These are phyloP conservation scores for Cyberlindnera subsufficiens DNA, from an alignment of 805 yeast species.

Conservation along the genomic window DNA sequence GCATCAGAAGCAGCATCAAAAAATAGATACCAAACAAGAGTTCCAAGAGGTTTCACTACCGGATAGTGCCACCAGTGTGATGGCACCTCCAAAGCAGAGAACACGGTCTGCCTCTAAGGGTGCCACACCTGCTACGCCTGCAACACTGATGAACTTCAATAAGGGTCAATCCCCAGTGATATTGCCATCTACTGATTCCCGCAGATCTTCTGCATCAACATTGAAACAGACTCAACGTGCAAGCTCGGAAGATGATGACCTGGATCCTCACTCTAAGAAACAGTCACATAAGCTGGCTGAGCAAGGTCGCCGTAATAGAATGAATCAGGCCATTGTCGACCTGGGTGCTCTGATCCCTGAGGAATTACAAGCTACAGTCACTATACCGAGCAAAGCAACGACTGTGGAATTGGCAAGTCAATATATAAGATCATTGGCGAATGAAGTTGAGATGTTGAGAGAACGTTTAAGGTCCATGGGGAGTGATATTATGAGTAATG, in stretches of 20 bases:
- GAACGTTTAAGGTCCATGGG: constrained; percentile 10
- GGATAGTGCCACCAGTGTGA: constrained; percentile 5
- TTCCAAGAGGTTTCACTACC: background rate
- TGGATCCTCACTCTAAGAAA: constrained; percentile 21
- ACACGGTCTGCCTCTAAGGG: constrained; percentile 10
- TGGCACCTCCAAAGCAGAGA: constrained; percentile 20
- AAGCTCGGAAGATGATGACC: constrained; percentile 9
- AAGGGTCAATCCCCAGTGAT: constrained; percentile 16
- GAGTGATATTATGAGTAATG: constrained; percentile 19
- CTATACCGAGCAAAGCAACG: constrained; percentile 85
- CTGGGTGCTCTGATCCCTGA: constrained; percentile 65
- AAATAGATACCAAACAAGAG: background rate
- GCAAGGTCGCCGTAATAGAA: constrained; percentile 90
- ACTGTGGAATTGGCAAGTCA: constrained; percentile 85
- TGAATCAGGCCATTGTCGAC: constrained; percentile 82
- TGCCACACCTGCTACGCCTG: constrained; percentile 23
- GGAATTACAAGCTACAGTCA: constrained; percentile 41
- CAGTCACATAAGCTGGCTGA: constrained; percentile 82
- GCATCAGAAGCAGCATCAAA: constrained; percentile 3
- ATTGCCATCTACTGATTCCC: constrained; percentile 4
- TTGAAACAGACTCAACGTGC: constrained; percentile 1
- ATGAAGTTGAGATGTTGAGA: constrained; percentile 25
- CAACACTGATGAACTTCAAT: constrained; percentile 22
- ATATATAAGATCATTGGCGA: constrained; percentile 49
- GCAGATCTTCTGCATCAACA: constrained; percentile 12